Evolutionary conservation across 768 basidiomycete species (phyloP).

Genomic region (Rhizopogon salebrosus): DNA sequence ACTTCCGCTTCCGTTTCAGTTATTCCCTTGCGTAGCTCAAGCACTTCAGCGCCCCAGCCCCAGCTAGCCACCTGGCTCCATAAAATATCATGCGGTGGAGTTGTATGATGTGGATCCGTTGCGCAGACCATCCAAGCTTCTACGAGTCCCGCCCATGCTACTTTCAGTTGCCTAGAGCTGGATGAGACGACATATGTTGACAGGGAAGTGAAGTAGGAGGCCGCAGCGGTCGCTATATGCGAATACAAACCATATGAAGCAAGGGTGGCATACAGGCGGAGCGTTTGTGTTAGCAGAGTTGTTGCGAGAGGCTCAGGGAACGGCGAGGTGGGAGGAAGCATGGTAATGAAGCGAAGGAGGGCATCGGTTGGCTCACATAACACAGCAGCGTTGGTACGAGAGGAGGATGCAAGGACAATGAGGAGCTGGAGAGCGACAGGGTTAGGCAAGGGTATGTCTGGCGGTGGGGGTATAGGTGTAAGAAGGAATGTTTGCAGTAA

Average conservation of each 20-base stretch:
- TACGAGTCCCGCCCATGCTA: conserved; percentile 55
- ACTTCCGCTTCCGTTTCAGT: conserved; percentile 21
- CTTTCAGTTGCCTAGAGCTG: conserved; percentile 24
- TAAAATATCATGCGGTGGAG: conserved; percentile 78
- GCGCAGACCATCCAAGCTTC: conserved; percentile 79
- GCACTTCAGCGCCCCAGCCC: conserved; percentile 63
- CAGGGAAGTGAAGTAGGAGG: conserved; percentile 49
- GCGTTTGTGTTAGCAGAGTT: conserved; percentile 47
- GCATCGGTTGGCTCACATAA: conserved; percentile 56
- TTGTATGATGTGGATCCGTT: conserved; percentile 85
- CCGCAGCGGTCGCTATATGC: conserved; percentile 57
- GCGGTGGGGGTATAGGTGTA: conserved; percentile 40
- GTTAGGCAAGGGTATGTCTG: conserved; percentile 30
- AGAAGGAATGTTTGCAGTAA: conserved; percentile 56
- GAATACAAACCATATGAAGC: conserved; percentile 78
- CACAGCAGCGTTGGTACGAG: conserved; percentile 59
- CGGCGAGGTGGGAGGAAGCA: conserved; percentile 42
- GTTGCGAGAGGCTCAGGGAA: conserved; percentile 33
- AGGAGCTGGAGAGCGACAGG: conserved; percentile 54
- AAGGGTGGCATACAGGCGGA: conserved; percentile 60
- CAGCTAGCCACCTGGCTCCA: conserved; percentile 86
- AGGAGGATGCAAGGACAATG: conserved; percentile 51
- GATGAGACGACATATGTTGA: conserved; percentile 40
- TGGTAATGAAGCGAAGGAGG: conserved; percentile 66
- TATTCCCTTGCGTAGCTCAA: conserved; percentile 34